Base-by-base conservation (phyloP, 108 stramenopile species). In the Cyclotella atomus region DNA sequence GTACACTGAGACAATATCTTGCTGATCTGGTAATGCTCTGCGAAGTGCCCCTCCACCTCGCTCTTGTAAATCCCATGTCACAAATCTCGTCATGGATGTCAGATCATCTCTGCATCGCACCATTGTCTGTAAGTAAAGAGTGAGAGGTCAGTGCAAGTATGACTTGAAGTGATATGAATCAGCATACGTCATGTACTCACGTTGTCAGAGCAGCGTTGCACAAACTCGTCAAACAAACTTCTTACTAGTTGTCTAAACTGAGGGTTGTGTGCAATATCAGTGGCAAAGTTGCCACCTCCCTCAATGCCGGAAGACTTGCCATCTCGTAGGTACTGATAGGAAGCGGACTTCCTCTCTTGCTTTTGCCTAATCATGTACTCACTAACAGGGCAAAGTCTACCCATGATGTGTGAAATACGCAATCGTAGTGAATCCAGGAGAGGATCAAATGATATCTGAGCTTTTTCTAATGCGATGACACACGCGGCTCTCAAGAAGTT, bases 31-130 rank as follows among this genome's bases (percentile, higher is more conserved):
- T 8, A 94, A 88, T 3, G 93, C 88, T 38, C 92, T 79, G 21
- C 76, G 84, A 45, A 95, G 88, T 33, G 92, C 91, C 46, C 93
- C 91, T 41, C 88, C 79, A 56, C 88, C 85, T 35, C 93, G 69
- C 57, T 95, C 93, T 82, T 94, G 86, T 43, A 97, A 82, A 78
- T 97, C 94, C 94, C 94, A 97, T n/a, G 96, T 97, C 20, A 97
- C 95, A 60, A 91, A 97, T 71, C 90, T 78, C 19, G 96, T 97
- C 57, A 96, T 82, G 24, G 94, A 90, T 44, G 82, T 88, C 43
- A 97, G 69, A 77, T 97, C 96, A 72, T 97, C 95, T 30, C 81
- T 82, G 75, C 95, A 97, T 43, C 90, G 71, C 47, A 64, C 16
- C 78, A 90, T 84, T 12, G 83, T 84, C 83, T 87, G 65, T 4